A percentile compares a stretch with the other conserved stretches of the same genome.
Evolutionary conservation across 75 land plant genomes (phyloP).

Genomic region (Chamaecyparis obtusa): DNA sequence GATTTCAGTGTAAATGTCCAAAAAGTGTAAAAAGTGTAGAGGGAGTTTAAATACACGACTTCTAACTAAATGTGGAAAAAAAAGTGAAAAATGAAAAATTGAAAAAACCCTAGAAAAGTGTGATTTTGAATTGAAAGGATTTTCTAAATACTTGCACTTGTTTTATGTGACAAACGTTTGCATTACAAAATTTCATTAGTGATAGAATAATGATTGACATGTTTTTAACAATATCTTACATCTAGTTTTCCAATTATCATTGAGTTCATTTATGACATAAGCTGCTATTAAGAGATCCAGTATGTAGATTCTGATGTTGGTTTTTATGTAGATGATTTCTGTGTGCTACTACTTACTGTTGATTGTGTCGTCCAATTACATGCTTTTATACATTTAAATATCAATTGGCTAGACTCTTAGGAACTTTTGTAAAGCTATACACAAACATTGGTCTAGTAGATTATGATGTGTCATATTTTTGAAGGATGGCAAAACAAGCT

Average conservation of each 20-base stretch:
- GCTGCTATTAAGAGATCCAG: not conserved
- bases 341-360: not conserved
- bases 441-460: not conserved
- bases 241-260: not conserved
- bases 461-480: not conserved
- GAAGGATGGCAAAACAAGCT: not conserved
- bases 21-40: no score
- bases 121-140: no score
- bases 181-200: no score
- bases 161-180: no score
- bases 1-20: no score
- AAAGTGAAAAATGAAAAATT: no score
- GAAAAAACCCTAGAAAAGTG: no score
- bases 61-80: no score
- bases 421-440: not conserved
- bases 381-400: not conserved
- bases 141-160: no score
- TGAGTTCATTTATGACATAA: not conserved
- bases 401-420: not conserved
- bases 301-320: not conserved
- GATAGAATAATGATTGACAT: not conserved
- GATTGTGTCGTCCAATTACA: not conserved
- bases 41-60: no score
- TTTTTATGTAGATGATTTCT: not conserved
- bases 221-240: not conserved